Evolutionary conservation across 1,139 yeast genomes (phyloP), one percentile per base, ranked within the genome.

Genomic region (Suhomyces chickasaworum): DNA sequence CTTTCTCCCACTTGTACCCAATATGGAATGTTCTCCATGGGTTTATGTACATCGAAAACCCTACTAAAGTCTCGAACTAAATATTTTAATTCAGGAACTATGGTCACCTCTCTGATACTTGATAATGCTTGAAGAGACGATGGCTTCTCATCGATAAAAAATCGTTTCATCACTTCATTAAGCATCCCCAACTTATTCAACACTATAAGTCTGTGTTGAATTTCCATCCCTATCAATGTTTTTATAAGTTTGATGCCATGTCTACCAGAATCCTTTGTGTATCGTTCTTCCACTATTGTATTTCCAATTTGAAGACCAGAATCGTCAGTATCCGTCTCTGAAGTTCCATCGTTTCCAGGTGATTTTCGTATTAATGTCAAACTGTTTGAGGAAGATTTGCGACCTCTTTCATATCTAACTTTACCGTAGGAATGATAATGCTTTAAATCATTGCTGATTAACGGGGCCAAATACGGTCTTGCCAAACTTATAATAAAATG

Each of bases 1-100:
- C 87, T 75, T 64, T 91, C 98, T 4, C 99, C 99, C 29, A 91
- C 90, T 44, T 79, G 70, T 2, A 90, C 82, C 96, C 98, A 91
- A 59, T 89, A 89, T 2, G 90, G 88, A 25, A 90, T 86, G 60
- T 89, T 90, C 48, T 83, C 84, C 66, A 78, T 66, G 10, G 78
- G 71, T 55, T 80, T 78, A 52, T 89, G 88, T 7, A 89, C 83
- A 55, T 90, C 95, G 57, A 87, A 83, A 1, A 86, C 82, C 51
- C 87, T 71, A 29, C 88, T 83, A 55, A 84, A 80, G 60, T 88
- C 95, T 34, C 74, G 73, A 38, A 86, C 61, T 41, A 89, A 67
- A 39, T 87, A 84, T 45, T 87, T 73, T 46, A 89, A 66, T 60
- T 87, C 95, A 0, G 99, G 99, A 3, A 93, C 97, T 37, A 93